Evolutionary conservation across 2,329 filamentous ascomycete genomes (phyloP).

Genomic region (Neonectria sp.): DNA sequence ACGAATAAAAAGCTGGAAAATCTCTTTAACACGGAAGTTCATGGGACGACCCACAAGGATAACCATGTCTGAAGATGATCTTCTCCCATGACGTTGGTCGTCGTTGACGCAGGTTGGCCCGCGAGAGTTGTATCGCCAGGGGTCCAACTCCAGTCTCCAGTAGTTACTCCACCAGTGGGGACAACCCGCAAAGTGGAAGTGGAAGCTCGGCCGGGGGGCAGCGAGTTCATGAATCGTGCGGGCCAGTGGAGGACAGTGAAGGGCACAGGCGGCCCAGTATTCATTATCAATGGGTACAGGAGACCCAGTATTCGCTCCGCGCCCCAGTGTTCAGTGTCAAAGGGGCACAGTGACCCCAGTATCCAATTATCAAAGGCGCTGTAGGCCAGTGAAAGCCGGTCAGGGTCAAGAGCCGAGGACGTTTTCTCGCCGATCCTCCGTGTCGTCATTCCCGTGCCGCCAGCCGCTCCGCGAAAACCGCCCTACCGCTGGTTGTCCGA

Average conservation of each 20-base stretch:
- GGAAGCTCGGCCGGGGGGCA: not conserved
- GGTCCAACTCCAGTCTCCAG: not conserved
- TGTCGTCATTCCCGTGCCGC: constrained; percentile 44
- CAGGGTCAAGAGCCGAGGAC: constrained; percentile 10
- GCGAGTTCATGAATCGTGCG: constrained; percentile 1
- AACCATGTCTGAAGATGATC: constrained; percentile 41
- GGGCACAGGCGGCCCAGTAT: no score
- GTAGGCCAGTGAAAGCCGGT: not conserved
- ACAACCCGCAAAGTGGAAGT: not conserved
- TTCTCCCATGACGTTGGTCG: constrained; percentile 23
- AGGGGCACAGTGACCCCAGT: no score
- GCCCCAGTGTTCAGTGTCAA: no score
- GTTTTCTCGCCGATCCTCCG: constrained; percentile 2
- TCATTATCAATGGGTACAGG: not conserved
- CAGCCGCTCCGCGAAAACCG: constrained; percentile 27
- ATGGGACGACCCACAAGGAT: constrained; percentile 29
- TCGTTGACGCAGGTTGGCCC: not conserved
- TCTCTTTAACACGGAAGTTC: constrained; percentile 24
- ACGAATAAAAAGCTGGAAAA: constrained; percentile 4
- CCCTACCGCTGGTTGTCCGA: constrained; percentile 13
- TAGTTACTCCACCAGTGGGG: not conserved
- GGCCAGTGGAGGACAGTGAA: not conserved
- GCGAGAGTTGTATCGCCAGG: constrained; percentile 25
- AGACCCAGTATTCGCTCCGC: not conserved
- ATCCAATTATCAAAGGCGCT: no score